A percentile compares a stretch with the other conserved stretches of the same genome.
These are phyloP conservation scores for Venturia pyrina DNA, from an alignment of 2,329 filamentous ascomycete species.

Conservation along the genomic window DNA sequence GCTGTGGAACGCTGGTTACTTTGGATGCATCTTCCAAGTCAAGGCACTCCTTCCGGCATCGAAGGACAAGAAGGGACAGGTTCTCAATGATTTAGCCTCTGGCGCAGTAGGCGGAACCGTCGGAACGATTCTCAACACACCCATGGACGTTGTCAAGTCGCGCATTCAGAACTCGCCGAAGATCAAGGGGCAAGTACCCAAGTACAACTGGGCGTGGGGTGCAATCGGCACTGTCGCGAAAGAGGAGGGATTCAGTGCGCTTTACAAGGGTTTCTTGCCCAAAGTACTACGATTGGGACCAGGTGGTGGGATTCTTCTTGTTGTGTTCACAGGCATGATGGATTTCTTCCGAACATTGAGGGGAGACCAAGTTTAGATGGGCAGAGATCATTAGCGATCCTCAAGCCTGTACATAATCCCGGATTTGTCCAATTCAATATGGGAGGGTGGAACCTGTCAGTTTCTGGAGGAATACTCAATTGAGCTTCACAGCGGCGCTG, in stretches of 20 bases:
- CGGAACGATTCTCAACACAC: constrained; percentile 89
- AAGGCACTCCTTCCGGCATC: constrained; percentile 71
- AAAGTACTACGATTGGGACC: constrained; percentile 78
- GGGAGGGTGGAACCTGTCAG: background rate
- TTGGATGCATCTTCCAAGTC: constrained; percentile 97
- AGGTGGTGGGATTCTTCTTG: constrained; percentile 64
- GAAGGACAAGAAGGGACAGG: constrained; percentile 70
- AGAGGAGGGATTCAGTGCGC: constrained; percentile 82
- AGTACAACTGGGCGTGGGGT: constrained; percentile 99
- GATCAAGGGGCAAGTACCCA: constrained; percentile 68
- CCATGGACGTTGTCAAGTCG: constrained; percentile 95
- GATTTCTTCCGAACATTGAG: constrained; percentile 79
- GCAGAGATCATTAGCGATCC: background rate
- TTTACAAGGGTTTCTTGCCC: constrained; percentile 97
- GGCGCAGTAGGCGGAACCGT: constrained; percentile 81
- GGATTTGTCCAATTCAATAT: background rate
- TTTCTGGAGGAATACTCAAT: background rate
- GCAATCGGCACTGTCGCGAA: constrained; percentile 75
- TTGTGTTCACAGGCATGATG: constrained; percentile 80
- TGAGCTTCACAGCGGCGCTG: background rate
- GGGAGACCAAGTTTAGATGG: constrained; percentile 17
- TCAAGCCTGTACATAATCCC: background rate
- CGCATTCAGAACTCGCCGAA: constrained; percentile 91
- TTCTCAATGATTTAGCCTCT: constrained; percentile 78
- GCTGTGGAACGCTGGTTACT: constrained; percentile 92